Evolutionary conservation across 768 basidiomycete species (phyloP), one percentile per base, ranked within the genome.

Genomic region (Ramaria sp.): DNA sequence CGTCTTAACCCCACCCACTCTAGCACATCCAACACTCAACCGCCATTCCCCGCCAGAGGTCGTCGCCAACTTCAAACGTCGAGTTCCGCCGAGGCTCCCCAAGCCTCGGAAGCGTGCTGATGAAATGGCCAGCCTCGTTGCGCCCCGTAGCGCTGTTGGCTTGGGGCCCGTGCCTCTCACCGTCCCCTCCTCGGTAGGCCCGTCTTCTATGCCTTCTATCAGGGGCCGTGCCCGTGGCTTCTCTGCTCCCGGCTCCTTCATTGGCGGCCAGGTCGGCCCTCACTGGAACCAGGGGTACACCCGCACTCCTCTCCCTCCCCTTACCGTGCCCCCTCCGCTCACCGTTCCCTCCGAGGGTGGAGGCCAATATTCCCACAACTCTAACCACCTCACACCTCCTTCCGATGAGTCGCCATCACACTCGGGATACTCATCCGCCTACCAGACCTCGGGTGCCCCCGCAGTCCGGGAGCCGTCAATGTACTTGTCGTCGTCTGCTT

Each of bases 21-120:
- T 68, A 91, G 91, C 92, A 5, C 92, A 96, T 63, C 90, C 90
- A 7, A 91, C 88, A 38, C 82, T 96, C 65, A 91, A 89, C 70
- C 84, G 92, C 55, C 85, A 90, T 68, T 96, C 92, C 1, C 84
- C 89, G 2, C 80, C 88, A 55, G 92, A 91, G 60, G 86, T 93
- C 53, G 88, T 95, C 53, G 85, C 91, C 56, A 91, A 90, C 70
- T 95, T 94, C 75, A 95, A 95, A 72, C 88, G 92, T 59, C 88
- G 92, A 63, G 92, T 96, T 4, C 92, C 91, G 17, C 92, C 92
- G 31, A 91, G 92, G 66, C 80, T 91, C 12, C 90, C 90, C 37
- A 91, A 92, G 65, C 86, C 87, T 11, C 74, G 88, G 63, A 92
- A 91, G 69, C 85, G 87, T 61, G 86, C 91, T 59, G 68, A 75